Conservation (phyloP, 2,329 filamentous ascomycete genomes). For the Aureobasidium sp. region DNA sequence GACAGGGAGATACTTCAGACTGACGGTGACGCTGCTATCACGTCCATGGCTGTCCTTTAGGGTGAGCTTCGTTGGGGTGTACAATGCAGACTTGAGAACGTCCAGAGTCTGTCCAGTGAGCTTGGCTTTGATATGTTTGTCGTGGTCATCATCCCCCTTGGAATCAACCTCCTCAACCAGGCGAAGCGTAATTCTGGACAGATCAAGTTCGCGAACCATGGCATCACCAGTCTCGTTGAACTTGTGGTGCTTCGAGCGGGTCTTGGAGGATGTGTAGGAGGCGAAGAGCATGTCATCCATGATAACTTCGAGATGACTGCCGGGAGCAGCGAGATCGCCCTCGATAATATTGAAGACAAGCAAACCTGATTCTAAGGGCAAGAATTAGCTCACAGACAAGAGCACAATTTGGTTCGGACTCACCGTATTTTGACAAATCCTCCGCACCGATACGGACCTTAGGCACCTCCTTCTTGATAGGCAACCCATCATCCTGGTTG, state of each 20-base stretch:
- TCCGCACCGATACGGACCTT: constrained; percentile 84
- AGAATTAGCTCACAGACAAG: constrained; percentile 38
- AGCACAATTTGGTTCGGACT: constrained; percentile 27
- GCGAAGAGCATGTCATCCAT: constrained; percentile 97
- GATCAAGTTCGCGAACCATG: constrained; percentile 97
- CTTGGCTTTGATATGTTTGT: constrained; percentile 78
- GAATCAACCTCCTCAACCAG: constrained; percentile 85
- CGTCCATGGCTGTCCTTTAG: constrained; percentile 83
- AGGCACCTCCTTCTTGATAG: constrained; percentile 65
- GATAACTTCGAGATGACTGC: constrained; percentile 85
- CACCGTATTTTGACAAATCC: constrained; percentile 82
- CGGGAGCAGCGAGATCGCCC: constrained; percentile 79
- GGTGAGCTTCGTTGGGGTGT: constrained; percentile 87
- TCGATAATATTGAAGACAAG: constrained; percentile 96
- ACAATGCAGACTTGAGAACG: constrained; percentile 89
- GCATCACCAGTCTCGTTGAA: constrained; percentile 92
- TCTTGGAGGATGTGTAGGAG: constrained; percentile 83
- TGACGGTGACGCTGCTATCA: constrained; percentile 85
- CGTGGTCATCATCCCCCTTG: constrained; percentile 72
- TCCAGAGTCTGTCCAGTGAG: constrained; percentile 87
- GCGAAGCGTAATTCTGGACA: constrained; percentile 91
- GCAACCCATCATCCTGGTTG: constrained; percentile 45
- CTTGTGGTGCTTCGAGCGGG: constrained; percentile 71
- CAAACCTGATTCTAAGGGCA: constrained; percentile 78
- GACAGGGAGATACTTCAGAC: constrained; percentile 94